phyloP scores from a whole-genome alignment of 31 red algal species.

The Odonthalia washingtoniensis region DNA sequence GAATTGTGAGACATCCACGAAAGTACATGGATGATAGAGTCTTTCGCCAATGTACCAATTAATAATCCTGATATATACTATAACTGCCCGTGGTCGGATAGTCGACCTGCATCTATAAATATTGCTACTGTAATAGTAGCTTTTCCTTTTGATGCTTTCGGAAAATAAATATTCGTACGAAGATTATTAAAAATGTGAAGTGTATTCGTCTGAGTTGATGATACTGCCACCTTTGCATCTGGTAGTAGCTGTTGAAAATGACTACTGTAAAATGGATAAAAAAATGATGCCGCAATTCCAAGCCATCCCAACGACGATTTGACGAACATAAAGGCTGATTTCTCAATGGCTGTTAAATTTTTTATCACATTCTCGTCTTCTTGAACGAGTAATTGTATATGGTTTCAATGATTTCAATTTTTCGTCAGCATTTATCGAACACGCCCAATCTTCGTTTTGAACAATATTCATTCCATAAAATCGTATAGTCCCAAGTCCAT shows the following conservation, averaged over 20 bases:
- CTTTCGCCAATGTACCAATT: background rate
- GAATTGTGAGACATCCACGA: background rate
- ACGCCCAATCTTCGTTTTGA: conserved; percentile 4
- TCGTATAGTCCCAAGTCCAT: conserved; percentile 6
- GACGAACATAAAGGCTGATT: background rate
- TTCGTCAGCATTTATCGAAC: conserved; percentile 39
- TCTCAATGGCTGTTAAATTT: conserved; percentile 7
- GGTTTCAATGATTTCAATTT: conserved; percentile 3
- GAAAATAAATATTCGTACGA: background rate
- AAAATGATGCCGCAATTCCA: conserved; percentile 26
- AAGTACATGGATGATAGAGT: background rate
- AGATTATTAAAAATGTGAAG: background rate
- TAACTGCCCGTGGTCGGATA: background rate
- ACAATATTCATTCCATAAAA: conserved; percentile 13
- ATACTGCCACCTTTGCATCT: background rate
- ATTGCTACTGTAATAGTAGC: background rate
- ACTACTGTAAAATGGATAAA: background rate
- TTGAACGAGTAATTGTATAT: background rate
- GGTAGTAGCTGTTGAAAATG: background rate
- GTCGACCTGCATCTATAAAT: background rate
- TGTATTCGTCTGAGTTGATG: background rate
- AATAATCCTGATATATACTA: background rate
- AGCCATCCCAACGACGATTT: conserved; percentile 22
- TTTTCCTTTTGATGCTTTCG: background rate
- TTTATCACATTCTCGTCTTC: background rate